Conservation (phyloP, 148 eudicot species). For the Polygonum aviculare region DNA sequence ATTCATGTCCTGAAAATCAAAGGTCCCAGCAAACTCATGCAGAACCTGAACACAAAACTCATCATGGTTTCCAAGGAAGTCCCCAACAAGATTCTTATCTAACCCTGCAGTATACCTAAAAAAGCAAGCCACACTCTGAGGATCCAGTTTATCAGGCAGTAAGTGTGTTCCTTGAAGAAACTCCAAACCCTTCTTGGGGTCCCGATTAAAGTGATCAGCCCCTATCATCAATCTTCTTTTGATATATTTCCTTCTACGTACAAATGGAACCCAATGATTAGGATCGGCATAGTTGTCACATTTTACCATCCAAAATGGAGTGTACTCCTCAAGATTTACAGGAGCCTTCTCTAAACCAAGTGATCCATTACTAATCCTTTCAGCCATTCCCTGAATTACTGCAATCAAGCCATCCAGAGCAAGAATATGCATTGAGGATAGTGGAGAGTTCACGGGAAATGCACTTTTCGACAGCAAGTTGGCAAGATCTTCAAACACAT, state of each 20-base stretch:
- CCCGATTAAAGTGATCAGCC: conserved; percentile 86
- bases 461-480: conserved; percentile 89
- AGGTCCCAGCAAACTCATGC: conserved; percentile 83
- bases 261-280: conserved; percentile 85
- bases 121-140: conserved; percentile 89
- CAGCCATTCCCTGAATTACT: conserved; percentile 90
- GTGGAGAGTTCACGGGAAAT: conserved; percentile 82
- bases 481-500: conserved; percentile 84
- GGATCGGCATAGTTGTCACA: conserved; percentile 64
- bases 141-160: conserved; percentile 80
- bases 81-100: conserved; percentile 91
- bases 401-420: conserved; percentile 91
- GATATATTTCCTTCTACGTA: conserved; percentile 68
- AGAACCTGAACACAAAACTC: conserved; percentile 89
- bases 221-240: conserved; percentile 87
- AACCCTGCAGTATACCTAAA: conserved; percentile 84
- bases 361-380: conserved; percentile 61
- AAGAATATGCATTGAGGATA: conserved; percentile 81
- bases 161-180: conserved; percentile 80
- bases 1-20: conserved; percentile 52
- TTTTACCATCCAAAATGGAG: conserved; percentile 76
- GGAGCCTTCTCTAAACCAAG: conserved; percentile 41
- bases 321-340: conserved; percentile 58
- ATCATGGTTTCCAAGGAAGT: conserved; percentile 87
- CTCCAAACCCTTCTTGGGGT: conserved; percentile 88